phyloP scores from a whole-genome alignment of 306 rosid species.

The Glycyrrhiza uralensis region DNA sequence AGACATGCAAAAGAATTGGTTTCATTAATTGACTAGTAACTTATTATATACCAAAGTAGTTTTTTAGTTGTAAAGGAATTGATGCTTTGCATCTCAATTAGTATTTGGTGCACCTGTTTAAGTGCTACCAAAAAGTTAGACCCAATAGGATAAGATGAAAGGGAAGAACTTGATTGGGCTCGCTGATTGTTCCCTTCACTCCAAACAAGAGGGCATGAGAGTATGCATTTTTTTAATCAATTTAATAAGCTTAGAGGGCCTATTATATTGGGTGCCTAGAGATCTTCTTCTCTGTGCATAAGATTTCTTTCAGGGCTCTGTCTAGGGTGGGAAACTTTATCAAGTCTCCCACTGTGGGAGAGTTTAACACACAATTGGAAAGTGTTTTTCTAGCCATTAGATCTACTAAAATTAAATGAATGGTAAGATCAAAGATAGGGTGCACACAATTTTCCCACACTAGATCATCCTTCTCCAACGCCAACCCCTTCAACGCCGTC shows the following conservation, averaged over 20 bases:
- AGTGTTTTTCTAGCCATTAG: too few relatives aligned
- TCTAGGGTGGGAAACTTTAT: too few relatives aligned
- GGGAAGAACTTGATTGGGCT: constrained; percentile 44
- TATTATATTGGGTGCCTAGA: constrained; percentile 32
- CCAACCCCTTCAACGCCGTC: too few relatives aligned
- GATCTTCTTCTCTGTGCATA: constrained; percentile 69
- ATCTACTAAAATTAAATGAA: too few relatives aligned
- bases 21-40: constrained; percentile 6
- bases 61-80: constrained; percentile 31
- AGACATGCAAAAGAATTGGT: constrained; percentile 53
- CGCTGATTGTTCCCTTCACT: constrained; percentile 87
- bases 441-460: too few relatives aligned
- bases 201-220: constrained; percentile 74
- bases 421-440: too few relatives aligned
- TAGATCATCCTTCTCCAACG: too few relatives aligned
- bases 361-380: too few relatives aligned
- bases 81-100: constrained; percentile 36
- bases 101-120: constrained; percentile 33
- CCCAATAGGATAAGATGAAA: constrained; percentile 52
- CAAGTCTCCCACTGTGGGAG: too few relatives aligned
- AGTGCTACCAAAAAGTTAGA: constrained; percentile 68
- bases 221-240: constrained; percentile 22
- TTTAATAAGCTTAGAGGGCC: constrained; percentile 26
- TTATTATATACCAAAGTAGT: neutral
- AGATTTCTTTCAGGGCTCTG: constrained; percentile 75